Evolutionary conservation across 1,284 basidiomycete species (phyloP).

Genomic region (Sanghuangporus sanghuang): DNA sequence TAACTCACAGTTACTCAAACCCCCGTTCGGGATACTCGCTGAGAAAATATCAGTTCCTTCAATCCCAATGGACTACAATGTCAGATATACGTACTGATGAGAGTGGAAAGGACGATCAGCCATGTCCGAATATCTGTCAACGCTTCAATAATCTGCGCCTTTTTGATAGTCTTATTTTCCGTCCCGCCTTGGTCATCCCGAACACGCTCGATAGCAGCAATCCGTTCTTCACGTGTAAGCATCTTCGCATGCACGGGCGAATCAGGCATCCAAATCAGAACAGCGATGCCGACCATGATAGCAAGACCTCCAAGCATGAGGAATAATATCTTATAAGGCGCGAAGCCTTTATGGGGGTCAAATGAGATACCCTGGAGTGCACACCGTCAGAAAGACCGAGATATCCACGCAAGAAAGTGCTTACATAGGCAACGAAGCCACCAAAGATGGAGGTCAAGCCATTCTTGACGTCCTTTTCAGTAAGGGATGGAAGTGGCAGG

Average conservation of each 20-base stretch:
- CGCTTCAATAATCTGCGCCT: constrained; percentile 53
- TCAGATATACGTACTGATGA: constrained; percentile 45
- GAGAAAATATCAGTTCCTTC: constrained; percentile 4
- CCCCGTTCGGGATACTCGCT: constrained; percentile 66
- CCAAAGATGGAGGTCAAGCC: constrained; percentile 60
- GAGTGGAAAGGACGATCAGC: constrained; percentile 53
- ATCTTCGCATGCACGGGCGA: constrained; percentile 58
- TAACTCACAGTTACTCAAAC: constrained; percentile 54
- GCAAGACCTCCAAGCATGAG: constrained; percentile 56
- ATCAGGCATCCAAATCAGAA: constrained; percentile 60
- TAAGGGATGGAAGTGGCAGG: not conserved
- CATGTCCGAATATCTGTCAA: constrained; percentile 57
- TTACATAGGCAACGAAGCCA: constrained; percentile 60
- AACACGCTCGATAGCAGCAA: constrained; percentile 63
- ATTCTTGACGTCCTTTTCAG: constrained; percentile 33
- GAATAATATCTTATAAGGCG: constrained; percentile 61
- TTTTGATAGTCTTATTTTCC: constrained; percentile 57
- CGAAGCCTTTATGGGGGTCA: constrained; percentile 39
- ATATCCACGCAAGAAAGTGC: constrained; percentile 15
- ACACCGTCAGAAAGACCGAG: not conserved
- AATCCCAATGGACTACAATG: not conserved
- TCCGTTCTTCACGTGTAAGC: constrained; percentile 53
- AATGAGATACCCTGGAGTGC: constrained; percentile 49
- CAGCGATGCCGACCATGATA: constrained; percentile 50
- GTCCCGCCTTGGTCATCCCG: constrained; percentile 63